Evolutionary conservation across 352 stramenopile species (phyloP), one percentile per base, ranked within the genome.

Genomic region (Phytopythium aichiense): DNA sequence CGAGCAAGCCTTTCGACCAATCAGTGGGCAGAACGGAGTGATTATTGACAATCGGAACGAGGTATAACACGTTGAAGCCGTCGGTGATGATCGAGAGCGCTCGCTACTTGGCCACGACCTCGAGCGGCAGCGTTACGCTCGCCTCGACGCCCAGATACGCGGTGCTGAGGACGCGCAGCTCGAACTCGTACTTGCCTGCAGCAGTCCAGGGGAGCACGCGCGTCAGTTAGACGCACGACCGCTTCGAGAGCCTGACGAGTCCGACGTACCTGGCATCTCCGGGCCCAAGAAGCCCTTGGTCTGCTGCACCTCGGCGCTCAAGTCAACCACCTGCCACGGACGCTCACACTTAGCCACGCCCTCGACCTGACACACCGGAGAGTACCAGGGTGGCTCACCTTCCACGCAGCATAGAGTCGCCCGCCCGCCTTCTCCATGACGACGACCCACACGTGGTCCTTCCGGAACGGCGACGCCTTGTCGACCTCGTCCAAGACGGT

Each of bases 401-500:
- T 92, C 72, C 78, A 84, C 35, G 83, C 83, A 4, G 78, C 69
- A 52, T 83, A 90, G 3, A 94, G 59, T 15, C 76, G 78, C 5
- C 70, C 81, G 33, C 70, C 81, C 23, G 55, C 67, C 54, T 86
- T 88, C 45, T 94, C 81, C 43, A 81, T 67, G 28, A 91, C 74
- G 8, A 91, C 51, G 42, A 91, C 76, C 81, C 81, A 94, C 28
- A 91, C 43, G 43, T 89, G 74, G 49, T 92, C 85, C 66, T 89
- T 88, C 31, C 83, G 79, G 58, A 91, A 92, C 53, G 77, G 77
- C 31, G 64, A 87, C 64, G 71, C 76, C 3, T 77, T 68, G 56
- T 91, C 81, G 7, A 91, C 81, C 31, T 84, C 72, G 53, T 92
- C 85, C 57, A 87, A 92, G 42, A 91, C 71, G 13, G 83, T 92